Evolutionary conservation across 148 eudicot genomes (phyloP).

Genomic region (Persicaria maculosa): DNA sequence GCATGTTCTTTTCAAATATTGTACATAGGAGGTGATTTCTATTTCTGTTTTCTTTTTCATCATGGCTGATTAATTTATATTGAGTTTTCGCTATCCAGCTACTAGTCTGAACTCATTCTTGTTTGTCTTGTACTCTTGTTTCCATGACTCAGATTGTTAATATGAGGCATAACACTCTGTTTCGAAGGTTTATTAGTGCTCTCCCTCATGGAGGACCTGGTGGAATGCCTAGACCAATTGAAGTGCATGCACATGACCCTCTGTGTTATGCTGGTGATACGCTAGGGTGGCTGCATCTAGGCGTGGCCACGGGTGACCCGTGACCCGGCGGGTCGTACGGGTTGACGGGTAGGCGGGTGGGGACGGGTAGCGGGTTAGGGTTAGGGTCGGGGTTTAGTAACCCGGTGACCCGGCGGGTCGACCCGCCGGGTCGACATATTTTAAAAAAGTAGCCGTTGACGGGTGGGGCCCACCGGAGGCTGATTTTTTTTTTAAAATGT

Average conservation of each 20-base stretch:
- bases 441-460: too few species aligned
- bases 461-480: too few species aligned
- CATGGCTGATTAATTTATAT: neutral
- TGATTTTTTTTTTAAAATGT: too few species aligned
- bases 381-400: too few species aligned
- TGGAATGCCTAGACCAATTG: constrained; percentile 98
- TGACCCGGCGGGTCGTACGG: too few species aligned
- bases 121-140: constrained; percentile 4
- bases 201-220: constrained; percentile 99
- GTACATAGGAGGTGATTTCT: constrained; percentile 87
- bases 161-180: constrained; percentile 93
- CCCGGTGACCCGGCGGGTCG: too few species aligned
- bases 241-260: constrained; percentile 99
- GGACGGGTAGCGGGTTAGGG: too few species aligned
- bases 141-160: constrained; percentile 66
- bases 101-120: too few species aligned
- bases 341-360: too few species aligned
- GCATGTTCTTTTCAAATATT: constrained; percentile 92
- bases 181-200: constrained; percentile 94
- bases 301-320: too few species aligned
- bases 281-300: too few species aligned
- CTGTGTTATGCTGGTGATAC: constrained; percentile 94
- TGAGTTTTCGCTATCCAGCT: neutral
- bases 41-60: neutral
- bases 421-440: too few species aligned